phyloP scores from a whole-genome alignment of 208 protist genomes.

The Trypanosoma avium region DNA sequence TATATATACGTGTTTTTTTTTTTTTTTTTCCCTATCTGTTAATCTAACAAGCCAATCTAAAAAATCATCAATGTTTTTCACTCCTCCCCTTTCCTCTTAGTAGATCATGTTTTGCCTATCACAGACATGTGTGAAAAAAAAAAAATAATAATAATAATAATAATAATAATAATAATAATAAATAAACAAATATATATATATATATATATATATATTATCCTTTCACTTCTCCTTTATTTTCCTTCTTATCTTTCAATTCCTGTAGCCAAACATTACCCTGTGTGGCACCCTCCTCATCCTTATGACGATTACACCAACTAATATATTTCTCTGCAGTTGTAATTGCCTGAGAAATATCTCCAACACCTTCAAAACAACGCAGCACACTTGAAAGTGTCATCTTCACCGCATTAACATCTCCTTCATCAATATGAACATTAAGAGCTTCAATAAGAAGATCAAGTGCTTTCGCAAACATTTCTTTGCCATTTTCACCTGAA shows the following conservation, averaged over 20 bases:
- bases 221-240: neutral
- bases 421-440: conserved; percentile 86
- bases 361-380: conserved; percentile 86
- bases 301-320: conserved; percentile 81
- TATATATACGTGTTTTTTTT: too few relatives aligned
- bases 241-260: conserved; percentile 37
- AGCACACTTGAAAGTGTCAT: conserved; percentile 62
- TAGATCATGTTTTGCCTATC: too few relatives aligned
- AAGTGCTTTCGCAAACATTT: conserved; percentile 76
- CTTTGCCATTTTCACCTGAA: conserved; percentile 46
- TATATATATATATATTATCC: too few relatives aligned
- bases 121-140: too few relatives aligned
- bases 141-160: too few relatives aligned
- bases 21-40: too few relatives aligned
- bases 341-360: conserved; percentile 73
- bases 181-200: too few relatives aligned
- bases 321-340: conserved; percentile 85
- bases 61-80: too few relatives aligned
- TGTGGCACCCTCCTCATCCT: conserved; percentile 60
- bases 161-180: too few relatives aligned
- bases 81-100: too few relatives aligned
- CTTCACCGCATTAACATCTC: conserved; percentile 77
- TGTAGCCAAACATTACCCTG: conserved; percentile 62
- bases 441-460: conserved; percentile 84
- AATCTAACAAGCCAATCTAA: too few relatives aligned